phyloP scores from a whole-genome alignment of 2,329 filamentous ascomycete genomes.

The Nigrospora oryzae region DNA sequence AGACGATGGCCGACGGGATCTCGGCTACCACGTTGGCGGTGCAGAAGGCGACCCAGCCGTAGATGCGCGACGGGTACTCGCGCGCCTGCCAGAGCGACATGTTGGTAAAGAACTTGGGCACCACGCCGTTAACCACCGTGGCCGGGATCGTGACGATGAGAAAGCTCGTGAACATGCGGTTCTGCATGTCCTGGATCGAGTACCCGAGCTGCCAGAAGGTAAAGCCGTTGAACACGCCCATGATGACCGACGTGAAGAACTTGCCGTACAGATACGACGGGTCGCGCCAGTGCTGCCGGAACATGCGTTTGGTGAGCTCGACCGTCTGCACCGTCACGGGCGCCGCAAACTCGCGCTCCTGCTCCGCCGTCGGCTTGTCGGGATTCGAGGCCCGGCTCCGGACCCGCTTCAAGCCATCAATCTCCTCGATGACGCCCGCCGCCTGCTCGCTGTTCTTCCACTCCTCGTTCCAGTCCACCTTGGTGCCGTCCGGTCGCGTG shows the following conservation, averaged over 20 bases:
- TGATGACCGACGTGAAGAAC: conserved; percentile 61
- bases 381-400: conserved; percentile 11
- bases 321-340: conserved; percentile 53
- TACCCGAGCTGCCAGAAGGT: conserved; percentile 66
- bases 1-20: conserved; percentile 60
- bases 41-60: conserved; percentile 69
- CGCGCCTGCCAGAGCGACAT: conserved; percentile 65
- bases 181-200: conserved; percentile 61
- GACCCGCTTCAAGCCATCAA: conserved; percentile 45
- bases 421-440: conserved; percentile 51
- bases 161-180: conserved; percentile 69
- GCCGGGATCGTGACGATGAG: conserved; percentile 59
- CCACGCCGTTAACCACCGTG: conserved; percentile 62
- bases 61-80: conserved; percentile 67
- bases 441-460: conserved; percentile 61
- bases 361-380: conserved; percentile 28
- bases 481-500: conserved; percentile 23
- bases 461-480: conserved; percentile 65
- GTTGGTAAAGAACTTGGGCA: conserved; percentile 72
- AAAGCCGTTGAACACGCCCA: conserved; percentile 73
- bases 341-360: conserved; percentile 57
- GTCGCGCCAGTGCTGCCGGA: conserved; percentile 67
- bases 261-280: conserved; percentile 72
- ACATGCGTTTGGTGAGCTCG: conserved; percentile 61
- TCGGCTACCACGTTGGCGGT: conserved; percentile 67